phyloP scores from a whole-genome alignment of 495 filamentous ascomycete species.

The Usnea hakonensis region DNA sequence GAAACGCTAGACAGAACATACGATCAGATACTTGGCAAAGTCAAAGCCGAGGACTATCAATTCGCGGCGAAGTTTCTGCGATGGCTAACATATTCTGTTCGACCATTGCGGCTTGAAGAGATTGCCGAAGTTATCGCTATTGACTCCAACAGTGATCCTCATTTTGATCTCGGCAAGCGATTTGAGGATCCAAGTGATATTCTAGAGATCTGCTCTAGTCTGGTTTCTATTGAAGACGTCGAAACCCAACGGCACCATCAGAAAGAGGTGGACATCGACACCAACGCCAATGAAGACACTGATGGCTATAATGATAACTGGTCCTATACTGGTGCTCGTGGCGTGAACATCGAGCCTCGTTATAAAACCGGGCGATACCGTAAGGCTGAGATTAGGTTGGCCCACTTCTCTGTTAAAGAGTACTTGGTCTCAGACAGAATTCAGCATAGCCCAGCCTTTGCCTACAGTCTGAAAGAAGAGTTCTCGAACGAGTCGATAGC shows the following conservation, averaged over 20 bases:
- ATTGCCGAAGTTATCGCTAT: constrained; percentile 29
- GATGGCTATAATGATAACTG: no score
- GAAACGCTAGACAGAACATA: constrained; percentile 34
- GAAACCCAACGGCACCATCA: no score
- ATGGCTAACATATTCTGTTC: constrained; percentile 28
- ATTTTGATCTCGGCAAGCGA: constrained; percentile 26
- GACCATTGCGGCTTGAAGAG: constrained; percentile 29
- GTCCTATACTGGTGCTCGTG: no score
- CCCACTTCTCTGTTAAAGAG: constrained; percentile 7
- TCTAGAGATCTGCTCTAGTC: constrained; percentile 28
- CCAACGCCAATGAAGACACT: no score
- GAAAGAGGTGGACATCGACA: no score
- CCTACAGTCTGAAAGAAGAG: neutral
- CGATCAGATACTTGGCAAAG: constrained; percentile 29
- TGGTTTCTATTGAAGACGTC: constrained; percentile 22
- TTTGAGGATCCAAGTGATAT: constrained; percentile 23
- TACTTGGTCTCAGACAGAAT: constrained; percentile 3
- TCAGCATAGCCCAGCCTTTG: neutral
- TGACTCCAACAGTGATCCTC: constrained; percentile 19
- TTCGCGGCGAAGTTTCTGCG: constrained; percentile 29
- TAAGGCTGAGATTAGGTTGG: no score
- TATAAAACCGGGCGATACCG: no score
- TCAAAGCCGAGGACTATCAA: constrained; percentile 22
- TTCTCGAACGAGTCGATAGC: neutral
- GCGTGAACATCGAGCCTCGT: no score